Base-by-base conservation (phyloP, 2,329 filamentous ascomycete genomes). In the Parastagonospora avenae region DNA sequence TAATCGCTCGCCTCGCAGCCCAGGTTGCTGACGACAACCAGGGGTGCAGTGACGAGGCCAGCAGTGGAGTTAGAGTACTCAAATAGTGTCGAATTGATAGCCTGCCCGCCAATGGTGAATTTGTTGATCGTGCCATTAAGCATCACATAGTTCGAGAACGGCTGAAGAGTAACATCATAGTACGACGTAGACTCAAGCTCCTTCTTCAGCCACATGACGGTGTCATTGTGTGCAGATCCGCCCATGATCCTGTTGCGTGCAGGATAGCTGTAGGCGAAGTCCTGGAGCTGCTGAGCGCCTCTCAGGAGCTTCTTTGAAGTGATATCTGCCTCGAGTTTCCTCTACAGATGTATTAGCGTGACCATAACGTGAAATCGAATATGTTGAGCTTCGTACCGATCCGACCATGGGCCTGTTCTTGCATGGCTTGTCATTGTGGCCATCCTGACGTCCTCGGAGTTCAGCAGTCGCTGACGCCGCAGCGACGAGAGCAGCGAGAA, bases 1-100 rank as follows among this genome's bases (percentile, higher is more conserved):
- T 85, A 92, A 71, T 92, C 88, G 2, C 79, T 65, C 14, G 63
- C 51, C 27, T 62, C 54, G 40, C 71, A 74, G 9, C 71, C 71
- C 5, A 64, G 29, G 42, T 73, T 73, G 48, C 40, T 54, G 0
- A 71, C 69, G 9, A 59, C 52, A 1, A 68, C 59, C 12, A 74
- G 37, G 2, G 60, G 52, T 9, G 65, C 66, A 15, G 58, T 61
- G 2, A 65, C 63, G 27, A 62, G 58, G 11, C 67, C 70, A 15
- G 58, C 19, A 24, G 19, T 24, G 19, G 19, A 62, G 16, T 66
- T 53, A 1, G 67, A 64, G 53, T 63, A 66, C 42, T 64, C 50
- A 48, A 67, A 55, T 43, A 73, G 8, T 49, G 19, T 24, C 19
- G 19, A 48, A 9, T 12, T 16, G 42, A n/a, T 30, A 42, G n/a